Percentiles rank a stretch among this genome's conserved stretches.
phyloP scores from a whole-genome alignment of 345 rosid genomes.

The Cardamine chenopodiifolia region DNA sequence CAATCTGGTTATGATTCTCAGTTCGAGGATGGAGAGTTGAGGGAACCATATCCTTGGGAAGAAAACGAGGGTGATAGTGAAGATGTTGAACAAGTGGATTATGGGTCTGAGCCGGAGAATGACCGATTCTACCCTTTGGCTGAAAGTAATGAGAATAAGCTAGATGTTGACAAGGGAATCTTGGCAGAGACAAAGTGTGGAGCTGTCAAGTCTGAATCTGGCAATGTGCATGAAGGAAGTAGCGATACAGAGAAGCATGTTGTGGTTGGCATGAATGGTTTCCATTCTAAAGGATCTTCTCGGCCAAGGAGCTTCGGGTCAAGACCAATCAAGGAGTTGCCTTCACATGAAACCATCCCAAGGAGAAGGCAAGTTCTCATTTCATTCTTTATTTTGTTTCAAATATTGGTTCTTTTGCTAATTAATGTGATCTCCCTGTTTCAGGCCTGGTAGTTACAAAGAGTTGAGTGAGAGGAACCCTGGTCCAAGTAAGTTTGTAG shows the following conservation, averaged over 20 bases:
- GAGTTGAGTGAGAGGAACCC: constrained; percentile 24
- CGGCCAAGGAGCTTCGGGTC: constrained; percentile 26
- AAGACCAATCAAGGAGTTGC: constrained; percentile 19
- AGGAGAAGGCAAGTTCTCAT: constrained; percentile 51
- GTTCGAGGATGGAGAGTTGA: constrained; percentile 74
- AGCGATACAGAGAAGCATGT: constrained; percentile 40
- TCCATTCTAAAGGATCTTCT: constrained; percentile 36
- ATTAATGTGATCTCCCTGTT: constrained; percentile 22
- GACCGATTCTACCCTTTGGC: neutral
- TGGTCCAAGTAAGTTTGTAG: constrained; percentile 37
- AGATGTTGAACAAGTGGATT: neutral
- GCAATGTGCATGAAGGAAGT: constrained; percentile 36
- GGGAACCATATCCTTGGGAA: constrained; percentile 1
- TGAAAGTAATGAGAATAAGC: neutral
- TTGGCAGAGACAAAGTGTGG: constrained; percentile 12
- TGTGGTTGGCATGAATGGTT: constrained; percentile 38
- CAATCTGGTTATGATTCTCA: constrained; percentile 72
- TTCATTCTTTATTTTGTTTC: neutral
- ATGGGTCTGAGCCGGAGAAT: neutral
- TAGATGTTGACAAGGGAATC: constrained; percentile 31
- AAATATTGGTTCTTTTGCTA: neutral
- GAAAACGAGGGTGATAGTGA: neutral
- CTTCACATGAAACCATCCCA: constrained; percentile 38
- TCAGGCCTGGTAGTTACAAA: constrained; percentile 48
- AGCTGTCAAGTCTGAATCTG: constrained; percentile 24